Conservation (phyloP, 495 filamentous ascomycete genomes). For the Neurospora sp. region DNA sequence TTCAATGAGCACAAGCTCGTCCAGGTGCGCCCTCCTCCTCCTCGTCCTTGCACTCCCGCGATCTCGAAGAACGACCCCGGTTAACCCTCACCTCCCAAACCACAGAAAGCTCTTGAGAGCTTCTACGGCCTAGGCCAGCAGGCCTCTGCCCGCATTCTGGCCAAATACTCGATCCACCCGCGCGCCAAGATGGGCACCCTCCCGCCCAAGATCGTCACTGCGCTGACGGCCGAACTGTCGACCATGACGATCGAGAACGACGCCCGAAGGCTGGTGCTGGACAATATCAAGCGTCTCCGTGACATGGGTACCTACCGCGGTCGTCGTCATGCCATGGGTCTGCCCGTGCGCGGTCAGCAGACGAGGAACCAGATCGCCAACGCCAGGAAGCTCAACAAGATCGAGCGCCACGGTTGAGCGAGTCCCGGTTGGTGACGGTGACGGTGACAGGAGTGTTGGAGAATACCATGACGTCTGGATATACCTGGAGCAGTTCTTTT, state of each 20-base stretch:
- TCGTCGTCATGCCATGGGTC: conserved; percentile 76
- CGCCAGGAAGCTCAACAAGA: conserved; percentile 66
- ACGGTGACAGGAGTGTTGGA: not conserved
- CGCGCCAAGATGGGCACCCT: conserved; percentile 65
- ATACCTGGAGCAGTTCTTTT: not conserved
- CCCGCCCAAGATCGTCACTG: conserved; percentile 58
- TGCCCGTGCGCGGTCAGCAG: conserved; percentile 80
- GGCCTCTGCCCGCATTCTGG: conserved; percentile 62
- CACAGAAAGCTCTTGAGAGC: conserved; percentile 67
- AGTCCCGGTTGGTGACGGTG: not conserved
- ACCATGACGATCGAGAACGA: conserved; percentile 94
- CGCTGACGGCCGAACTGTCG: conserved; percentile 74
- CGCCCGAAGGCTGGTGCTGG: conserved; percentile 58
- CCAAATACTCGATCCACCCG: conserved; percentile 78
- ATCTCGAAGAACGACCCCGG: not conserved
- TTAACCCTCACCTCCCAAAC: conserved; percentile 1
- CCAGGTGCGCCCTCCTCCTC: conserved; percentile 49
- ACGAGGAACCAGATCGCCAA: conserved; percentile 78
- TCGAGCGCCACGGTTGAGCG: conserved; percentile 53
- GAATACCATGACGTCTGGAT: not conserved
- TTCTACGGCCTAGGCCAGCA: conserved; percentile 86
- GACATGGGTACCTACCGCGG: conserved; percentile 91
- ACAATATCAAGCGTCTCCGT: conserved; percentile 77
- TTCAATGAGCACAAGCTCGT: conserved; percentile 76
- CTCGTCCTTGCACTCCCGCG: not conserved